Percentiles rank a stretch among this genome's conserved stretches.
Conservation (phyloP, 192 early-diverging fungal species). For the Rhizoclosmatium sp. region DNA sequence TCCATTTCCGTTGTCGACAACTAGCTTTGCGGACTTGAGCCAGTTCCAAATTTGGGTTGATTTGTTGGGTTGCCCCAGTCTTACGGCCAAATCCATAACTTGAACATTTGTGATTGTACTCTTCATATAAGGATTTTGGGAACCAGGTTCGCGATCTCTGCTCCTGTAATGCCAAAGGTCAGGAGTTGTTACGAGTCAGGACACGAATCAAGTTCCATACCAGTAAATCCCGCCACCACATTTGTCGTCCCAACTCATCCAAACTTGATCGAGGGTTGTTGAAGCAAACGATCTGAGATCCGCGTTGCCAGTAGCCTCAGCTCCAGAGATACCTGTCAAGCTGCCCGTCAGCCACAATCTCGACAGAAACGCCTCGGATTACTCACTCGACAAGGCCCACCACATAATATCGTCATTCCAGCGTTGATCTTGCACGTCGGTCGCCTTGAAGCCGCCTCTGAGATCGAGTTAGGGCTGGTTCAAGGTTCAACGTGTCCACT, state of each 20-base stretch:
- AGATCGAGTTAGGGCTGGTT: background rate
- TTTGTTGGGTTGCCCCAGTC: conserved; percentile 47
- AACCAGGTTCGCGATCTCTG: conserved; percentile 32
- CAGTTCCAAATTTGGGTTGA: conserved; percentile 43
- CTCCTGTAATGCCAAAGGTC: conserved; percentile 11
- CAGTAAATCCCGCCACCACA: conserved; percentile 64
- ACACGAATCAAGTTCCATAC: conserved; percentile 10
- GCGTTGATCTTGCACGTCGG: conserved; percentile 18
- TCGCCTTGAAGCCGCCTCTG: background rate
- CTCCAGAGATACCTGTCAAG: conserved; percentile 22
- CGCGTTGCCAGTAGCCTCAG: background rate
- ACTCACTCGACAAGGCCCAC: conserved; percentile 46
- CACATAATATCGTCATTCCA: conserved; percentile 45
- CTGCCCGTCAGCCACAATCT: conserved; percentile 18
- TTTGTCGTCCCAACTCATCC: conserved; percentile 43
- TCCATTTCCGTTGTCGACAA: background rate
- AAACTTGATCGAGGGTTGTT: conserved; percentile 50
- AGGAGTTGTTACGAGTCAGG: background rate
- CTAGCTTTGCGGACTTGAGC: conserved; percentile 34
- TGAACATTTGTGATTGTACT: conserved; percentile 56
- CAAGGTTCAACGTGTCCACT: background rate
- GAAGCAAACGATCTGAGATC: conserved; percentile 22
- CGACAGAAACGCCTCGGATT: conserved; percentile 12
- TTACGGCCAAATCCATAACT: conserved; percentile 42
- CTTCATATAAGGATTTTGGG: conserved; percentile 39